Percentiles rank a stretch among this genome's conserved stretches.
phyloP scores from a whole-genome alignment of 176 grass and related monocot genomes.

The Lolium rigidum region DNA sequence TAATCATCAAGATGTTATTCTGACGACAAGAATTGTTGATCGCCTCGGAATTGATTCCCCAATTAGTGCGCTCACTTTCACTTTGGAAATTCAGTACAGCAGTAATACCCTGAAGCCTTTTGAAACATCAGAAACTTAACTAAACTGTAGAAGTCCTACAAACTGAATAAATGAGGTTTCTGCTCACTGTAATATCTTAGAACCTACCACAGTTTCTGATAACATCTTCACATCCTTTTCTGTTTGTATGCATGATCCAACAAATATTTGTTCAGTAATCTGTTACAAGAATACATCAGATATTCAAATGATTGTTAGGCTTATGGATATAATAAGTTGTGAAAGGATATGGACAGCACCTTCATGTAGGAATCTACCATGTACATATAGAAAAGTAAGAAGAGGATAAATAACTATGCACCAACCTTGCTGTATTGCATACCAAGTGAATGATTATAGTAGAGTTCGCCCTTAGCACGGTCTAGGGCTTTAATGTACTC shows the following conservation, averaged over 20 bases:
- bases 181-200: constrained; percentile 1
- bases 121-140: constrained; percentile 54
- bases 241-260: constrained; percentile 97
- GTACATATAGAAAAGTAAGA: constrained; percentile 3
- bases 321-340: constrained; percentile 17
- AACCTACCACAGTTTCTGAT: constrained; percentile 78
- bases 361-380: background rate
- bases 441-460: constrained; percentile 94
- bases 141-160: constrained; percentile 11
- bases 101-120: constrained; percentile 91
- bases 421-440: constrained; percentile 96
- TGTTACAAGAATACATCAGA: constrained; percentile 43
- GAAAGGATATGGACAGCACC: background rate
- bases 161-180: constrained; percentile 25
- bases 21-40: constrained; percentile 78
- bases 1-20: constrained; percentile 90
- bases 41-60: constrained; percentile 90
- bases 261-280: constrained; percentile 96
- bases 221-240: constrained; percentile 87
- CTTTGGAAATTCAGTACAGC: constrained; percentile 76
- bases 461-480: constrained; percentile 92
- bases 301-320: background rate
- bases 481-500: constrained; percentile 98
- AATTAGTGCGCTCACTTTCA: constrained; percentile 87
- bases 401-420: background rate